These are phyloP conservation scores for Leishmania tropica DNA, from an alignment of 208 protist species.

Conservation along the genomic window DNA sequence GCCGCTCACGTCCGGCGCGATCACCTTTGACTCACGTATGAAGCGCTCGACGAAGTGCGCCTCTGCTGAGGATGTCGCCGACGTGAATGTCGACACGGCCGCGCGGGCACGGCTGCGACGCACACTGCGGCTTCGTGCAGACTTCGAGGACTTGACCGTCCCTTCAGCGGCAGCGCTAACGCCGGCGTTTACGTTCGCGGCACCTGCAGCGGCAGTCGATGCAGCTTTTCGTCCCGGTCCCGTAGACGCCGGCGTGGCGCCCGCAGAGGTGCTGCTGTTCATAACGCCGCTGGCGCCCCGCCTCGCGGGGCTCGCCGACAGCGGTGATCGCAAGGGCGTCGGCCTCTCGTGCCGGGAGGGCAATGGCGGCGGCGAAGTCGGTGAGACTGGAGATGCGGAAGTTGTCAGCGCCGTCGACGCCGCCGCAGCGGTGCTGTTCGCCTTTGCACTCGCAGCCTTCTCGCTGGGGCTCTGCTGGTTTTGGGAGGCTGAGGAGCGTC, in stretches of 20 bases:
- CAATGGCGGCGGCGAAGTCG: slow-evolving; percentile 22
- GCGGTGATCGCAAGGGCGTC: background rate
- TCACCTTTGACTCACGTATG: slow-evolving; percentile 69
- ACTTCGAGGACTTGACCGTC: background rate
- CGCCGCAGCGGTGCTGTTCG: background rate
- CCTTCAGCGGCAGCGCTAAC: background rate
- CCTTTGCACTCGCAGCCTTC: background rate
- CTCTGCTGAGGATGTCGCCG: background rate
- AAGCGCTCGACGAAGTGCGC: slow-evolving; percentile 29
- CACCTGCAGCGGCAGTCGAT: background rate
- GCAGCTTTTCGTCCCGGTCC: too few relatives aligned
- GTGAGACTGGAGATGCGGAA: slow-evolving; percentile 15
- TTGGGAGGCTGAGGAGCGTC: background rate
- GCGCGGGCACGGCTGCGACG: slow-evolving; percentile 15
- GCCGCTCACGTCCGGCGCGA: slow-evolving; percentile 84
- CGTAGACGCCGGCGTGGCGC: background rate
- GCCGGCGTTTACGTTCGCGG: background rate
- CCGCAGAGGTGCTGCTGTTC: background rate
- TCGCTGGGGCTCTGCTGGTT: slow-evolving; percentile 1
- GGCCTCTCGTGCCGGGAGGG: slow-evolving; percentile 9
- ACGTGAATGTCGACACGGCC: background rate
- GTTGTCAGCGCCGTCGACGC: background rate
- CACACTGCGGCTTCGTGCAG: slow-evolving; percentile 11
- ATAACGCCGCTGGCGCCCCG: background rate
- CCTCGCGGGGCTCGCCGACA: background rate